A percentile compares a stretch with the other conserved stretches of the same genome.
Evolutionary conservation across 2,329 filamentous ascomycete species (phyloP).

Genomic region (Cordyceps pruinosa): DNA sequence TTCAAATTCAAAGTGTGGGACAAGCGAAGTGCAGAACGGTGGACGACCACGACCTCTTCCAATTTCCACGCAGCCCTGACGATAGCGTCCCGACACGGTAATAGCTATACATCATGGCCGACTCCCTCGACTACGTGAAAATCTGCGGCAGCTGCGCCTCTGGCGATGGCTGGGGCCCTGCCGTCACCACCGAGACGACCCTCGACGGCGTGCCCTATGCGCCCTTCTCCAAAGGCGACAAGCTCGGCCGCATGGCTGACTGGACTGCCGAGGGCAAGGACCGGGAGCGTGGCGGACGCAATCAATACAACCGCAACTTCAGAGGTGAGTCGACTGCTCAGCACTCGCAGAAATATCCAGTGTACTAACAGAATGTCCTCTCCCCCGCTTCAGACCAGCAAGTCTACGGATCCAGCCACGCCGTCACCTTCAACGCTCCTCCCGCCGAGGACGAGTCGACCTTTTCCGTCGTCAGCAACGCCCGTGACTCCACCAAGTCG

Average conservation of each 20-base stretch:
- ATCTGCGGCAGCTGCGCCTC: conserved; percentile 66
- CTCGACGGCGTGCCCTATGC: conserved; percentile 94
- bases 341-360: background rate
- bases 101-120: conserved; percentile 32
- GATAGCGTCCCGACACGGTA: conserved; percentile 3
- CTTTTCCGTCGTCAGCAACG: conserved; percentile 97
- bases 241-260: conserved; percentile 97
- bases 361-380: background rate
- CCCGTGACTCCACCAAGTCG: conserved; percentile 75
- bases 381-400: conserved; percentile 65
- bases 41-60: conserved; percentile 15
- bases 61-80: conserved; percentile 4
- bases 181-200: conserved; percentile 75
- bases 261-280: conserved; percentile 93
- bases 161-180: conserved; percentile 81
- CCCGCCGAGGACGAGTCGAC: conserved; percentile 91
- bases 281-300: conserved; percentile 67
- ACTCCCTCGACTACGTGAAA: conserved; percentile 51
- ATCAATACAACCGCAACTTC: conserved; percentile 88
- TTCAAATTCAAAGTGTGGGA: conserved; percentile 17
- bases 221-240: conserved; percentile 97
- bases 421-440: conserved; percentile 82
- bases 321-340: conserved; percentile 54
- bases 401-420: conserved; percentile 87
- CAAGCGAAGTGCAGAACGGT: conserved; percentile 13